Conservation (phyloP, 2,329 filamentous ascomycete species). For the Nemania serpens region DNA sequence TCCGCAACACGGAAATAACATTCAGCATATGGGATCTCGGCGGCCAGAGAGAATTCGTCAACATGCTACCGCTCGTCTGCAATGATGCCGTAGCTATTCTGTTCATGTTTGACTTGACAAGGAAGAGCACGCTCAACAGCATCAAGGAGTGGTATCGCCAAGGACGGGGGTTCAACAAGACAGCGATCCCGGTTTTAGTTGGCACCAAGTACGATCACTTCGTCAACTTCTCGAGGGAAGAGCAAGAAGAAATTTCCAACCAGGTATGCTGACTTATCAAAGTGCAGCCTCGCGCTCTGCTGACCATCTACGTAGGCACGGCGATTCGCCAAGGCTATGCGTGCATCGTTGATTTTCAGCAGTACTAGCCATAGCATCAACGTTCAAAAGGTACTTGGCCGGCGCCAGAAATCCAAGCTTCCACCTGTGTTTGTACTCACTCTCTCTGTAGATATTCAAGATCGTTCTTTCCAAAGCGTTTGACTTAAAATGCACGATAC, state of each 20-base stretch:
- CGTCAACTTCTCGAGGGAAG: conserved; percentile 95
- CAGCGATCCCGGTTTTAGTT: conserved; percentile 95
- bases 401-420: not conserved
- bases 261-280: conserved; percentile 61
- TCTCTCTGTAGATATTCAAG: conserved; percentile 83
- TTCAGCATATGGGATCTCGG: conserved; percentile 99
- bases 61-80: conserved; percentile 99
- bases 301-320: conserved; percentile 68
- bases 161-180: conserved; percentile 98
- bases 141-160: conserved; percentile 99
- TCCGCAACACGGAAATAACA: conserved; percentile 98
- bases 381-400: conserved; percentile 79
- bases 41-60: conserved; percentile 97
- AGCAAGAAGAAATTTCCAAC: conserved; percentile 97
- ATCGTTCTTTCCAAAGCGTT: conserved; percentile 99
- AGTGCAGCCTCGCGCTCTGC: conserved; percentile 14
- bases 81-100: conserved; percentile 98
- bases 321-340: conserved; percentile 97
- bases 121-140: conserved; percentile 97
- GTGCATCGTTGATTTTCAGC: conserved; percentile 95
- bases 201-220: conserved; percentile 99
- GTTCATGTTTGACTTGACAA: conserved; percentile 99
- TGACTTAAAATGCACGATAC: conserved; percentile 97
- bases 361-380: conserved; percentile 99
- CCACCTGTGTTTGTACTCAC: conserved; percentile 11